A percentile compares a stretch with the other conserved stretches of the same genome.
Conservation (phyloP, 306 rosid species). For the Heteromeles arbutifolia region DNA sequence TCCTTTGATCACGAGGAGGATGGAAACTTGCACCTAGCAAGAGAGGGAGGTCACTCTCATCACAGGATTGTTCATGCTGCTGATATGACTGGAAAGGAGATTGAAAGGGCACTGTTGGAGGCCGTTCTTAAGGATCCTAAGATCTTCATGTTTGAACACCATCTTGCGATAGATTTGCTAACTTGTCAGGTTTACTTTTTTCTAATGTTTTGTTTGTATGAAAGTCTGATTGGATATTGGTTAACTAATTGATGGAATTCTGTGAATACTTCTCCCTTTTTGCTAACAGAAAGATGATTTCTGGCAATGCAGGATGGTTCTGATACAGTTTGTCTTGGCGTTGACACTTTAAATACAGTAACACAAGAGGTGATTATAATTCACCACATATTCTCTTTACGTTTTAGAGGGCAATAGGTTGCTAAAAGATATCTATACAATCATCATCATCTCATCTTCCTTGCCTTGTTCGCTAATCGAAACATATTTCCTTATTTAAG, state of each 20-base stretch:
- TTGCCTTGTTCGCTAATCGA: neutral
- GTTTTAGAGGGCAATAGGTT: slow-evolving; percentile 10
- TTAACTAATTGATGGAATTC: neutral
- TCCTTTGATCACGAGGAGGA: slow-evolving; percentile 91
- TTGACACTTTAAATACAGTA: slow-evolving; percentile 74
- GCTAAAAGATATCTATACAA: neutral
- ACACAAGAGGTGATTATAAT: slow-evolving; percentile 61
- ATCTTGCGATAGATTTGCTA: slow-evolving; percentile 87
- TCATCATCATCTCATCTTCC: neutral
- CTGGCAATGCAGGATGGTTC: slow-evolving; percentile 56
- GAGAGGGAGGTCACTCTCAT: slow-evolving; percentile 98
- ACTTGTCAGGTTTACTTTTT: slow-evolving; percentile 63
- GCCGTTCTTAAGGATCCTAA: slow-evolving; percentile 64
- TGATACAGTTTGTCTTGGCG: slow-evolving; percentile 69
- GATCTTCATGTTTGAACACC: slow-evolving; percentile 77
- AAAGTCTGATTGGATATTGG: neutral
- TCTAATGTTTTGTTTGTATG: neutral
- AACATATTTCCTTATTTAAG: neutral
- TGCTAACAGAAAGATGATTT: slow-evolving; percentile 26
- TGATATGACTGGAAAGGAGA: slow-evolving; percentile 95
- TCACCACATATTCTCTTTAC: neutral
- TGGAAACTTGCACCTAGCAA: slow-evolving; percentile 80
- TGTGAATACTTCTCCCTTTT: slow-evolving; percentile 13
- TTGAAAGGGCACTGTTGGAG: slow-evolving; percentile 69
- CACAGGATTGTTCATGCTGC: slow-evolving; percentile 87